phyloP scores from a whole-genome alignment of 805 yeast genomes.

The Nakazawaea ernobii region DNA sequence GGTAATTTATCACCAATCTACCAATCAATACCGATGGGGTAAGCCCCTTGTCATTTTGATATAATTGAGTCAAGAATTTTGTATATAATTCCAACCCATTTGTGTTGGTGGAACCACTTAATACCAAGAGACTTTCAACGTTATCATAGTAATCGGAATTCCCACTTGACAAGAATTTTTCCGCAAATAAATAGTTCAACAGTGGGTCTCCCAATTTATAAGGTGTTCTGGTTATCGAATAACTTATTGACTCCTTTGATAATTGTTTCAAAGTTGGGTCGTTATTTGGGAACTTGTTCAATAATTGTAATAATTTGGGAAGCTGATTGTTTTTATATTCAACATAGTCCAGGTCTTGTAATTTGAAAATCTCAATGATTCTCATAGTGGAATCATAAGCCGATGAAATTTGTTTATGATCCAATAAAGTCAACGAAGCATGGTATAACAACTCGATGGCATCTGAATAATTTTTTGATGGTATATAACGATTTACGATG shows the following conservation, averaged over 20 bases:
- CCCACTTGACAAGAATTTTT: slow-evolving; percentile 42
- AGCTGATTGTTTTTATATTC: slow-evolving; percentile 18
- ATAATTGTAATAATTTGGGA: slow-evolving; percentile 35
- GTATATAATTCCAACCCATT: slow-evolving; percentile 20
- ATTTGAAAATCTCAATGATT: slow-evolving; percentile 62
- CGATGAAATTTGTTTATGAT: slow-evolving; percentile 70
- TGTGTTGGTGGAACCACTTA: slow-evolving; percentile 14
- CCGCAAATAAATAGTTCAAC: slow-evolving; percentile 69
- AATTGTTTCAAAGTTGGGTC: slow-evolving; percentile 66
- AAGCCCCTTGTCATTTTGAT: slow-evolving; percentile 32
- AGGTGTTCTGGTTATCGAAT: slow-evolving; percentile 51
- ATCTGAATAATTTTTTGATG: slow-evolving; percentile 56
- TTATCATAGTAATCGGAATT: slow-evolving; percentile 18
- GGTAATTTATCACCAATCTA: slow-evolving; percentile 72
- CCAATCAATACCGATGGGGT: slow-evolving; percentile 20
- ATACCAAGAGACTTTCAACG: slow-evolving; percentile 23
- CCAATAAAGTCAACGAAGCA: slow-evolving; percentile 63
- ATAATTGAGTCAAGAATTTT: slow-evolving; percentile 29
- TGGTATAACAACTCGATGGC: slow-evolving; percentile 72
- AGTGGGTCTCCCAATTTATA: slow-evolving; percentile 67
- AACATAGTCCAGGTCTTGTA: slow-evolving; percentile 24
- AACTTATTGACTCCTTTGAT: slow-evolving; percentile 57
- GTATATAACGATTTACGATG: slow-evolving; percentile 77
- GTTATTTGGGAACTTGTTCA: slow-evolving; percentile 35
- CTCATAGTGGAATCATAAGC: slow-evolving; percentile 73